Base-by-base conservation (phyloP, 495 filamentous ascomycete species). In the Talaromyces wortmannii region DNA sequence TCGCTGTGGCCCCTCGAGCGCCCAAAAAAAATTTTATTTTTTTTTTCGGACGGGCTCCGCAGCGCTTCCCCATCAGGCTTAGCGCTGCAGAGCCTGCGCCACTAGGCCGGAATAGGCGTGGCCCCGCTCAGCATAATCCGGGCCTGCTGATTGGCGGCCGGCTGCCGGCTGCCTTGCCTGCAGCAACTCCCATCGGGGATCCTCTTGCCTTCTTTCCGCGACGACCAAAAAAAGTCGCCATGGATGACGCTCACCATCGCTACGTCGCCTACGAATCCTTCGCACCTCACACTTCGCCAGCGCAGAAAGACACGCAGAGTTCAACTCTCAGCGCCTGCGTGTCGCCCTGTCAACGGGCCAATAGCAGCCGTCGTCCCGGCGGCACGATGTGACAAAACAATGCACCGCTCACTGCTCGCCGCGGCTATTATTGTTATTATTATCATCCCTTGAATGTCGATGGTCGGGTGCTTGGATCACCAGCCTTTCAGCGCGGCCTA, bases 1-100 rank as follows among this genome's bases (percentile, higher is more conserved):
- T 75, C 71, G 59, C 59, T 67, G 60, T 76, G 70, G 70, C 62
- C 62, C 56, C 61, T 68, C 59, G 63, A 61, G 64, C 64, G 66
- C 63, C 62, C 52, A 18, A 11, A 5, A 45, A 53, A 53, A 53
- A 44, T 47, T 54, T 47, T 53, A 30, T n/a, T 52, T 52, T 52
- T 52, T 33, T 52, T 43, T 52, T 31, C 31, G 45, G 53, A 13
- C 11, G 31, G 45, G 45, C 31, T 50, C 36, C 47, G 45, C 31
- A 29, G 11, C 33, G 7, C 2, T 4, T 4, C 53, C 53, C 30
- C 7, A 53, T 53, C 10, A 11, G 52, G 52, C 17, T 31, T 53
- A 46, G 52, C 13, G 52, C 31, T 40, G 52, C 23, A 53, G 52
- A 53, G 18, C n/a, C 40, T 32, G 52, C 52, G 6, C 16, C 23